Percentiles rank a stretch among this genome's conserved stretches.
Evolutionary conservation across 1,139 yeast genomes (phyloP).

Genomic region (Candida gigantensis): DNA sequence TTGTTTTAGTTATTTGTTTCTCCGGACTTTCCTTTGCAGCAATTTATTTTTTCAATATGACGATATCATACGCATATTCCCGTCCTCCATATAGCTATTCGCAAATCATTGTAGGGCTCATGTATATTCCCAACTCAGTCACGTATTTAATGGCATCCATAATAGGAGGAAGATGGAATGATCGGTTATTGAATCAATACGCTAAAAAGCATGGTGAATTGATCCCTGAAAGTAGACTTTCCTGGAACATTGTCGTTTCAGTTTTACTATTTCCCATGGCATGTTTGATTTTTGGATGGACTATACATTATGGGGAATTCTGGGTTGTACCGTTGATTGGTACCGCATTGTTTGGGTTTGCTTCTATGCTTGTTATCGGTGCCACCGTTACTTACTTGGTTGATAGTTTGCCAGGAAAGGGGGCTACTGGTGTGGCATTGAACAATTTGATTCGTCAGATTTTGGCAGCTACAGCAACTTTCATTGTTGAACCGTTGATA

Average conservation of each 20-base stretch:
- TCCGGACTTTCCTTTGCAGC: slow-evolving; percentile 70
- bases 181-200: slow-evolving; percentile 55
- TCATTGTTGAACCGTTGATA: slow-evolving; percentile 69
- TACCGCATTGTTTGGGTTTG: slow-evolving; percentile 77
- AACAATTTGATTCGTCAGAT: slow-evolving; percentile 74
- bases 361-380: slow-evolving; percentile 83
- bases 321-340: slow-evolving; percentile 83
- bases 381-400: slow-evolving; percentile 79
- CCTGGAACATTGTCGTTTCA: slow-evolving; percentile 72
- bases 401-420: slow-evolving; percentile 83
- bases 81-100: slow-evolving; percentile 68
- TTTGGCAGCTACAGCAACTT: slow-evolving; percentile 76
- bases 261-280: slow-evolving; percentile 64
- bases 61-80: slow-evolving; percentile 65
- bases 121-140: slow-evolving; percentile 81
- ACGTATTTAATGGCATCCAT: slow-evolving; percentile 74
- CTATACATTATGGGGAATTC: slow-evolving; percentile 60
- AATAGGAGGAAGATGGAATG: slow-evolving; percentile 81
- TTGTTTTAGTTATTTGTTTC: slow-evolving; percentile 60
- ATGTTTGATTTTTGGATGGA: slow-evolving; percentile 79
- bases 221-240: slow-evolving; percentile 77
- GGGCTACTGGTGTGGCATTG: slow-evolving; percentile 86
- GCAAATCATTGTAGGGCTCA: slow-evolving; percentile 66
- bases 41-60: slow-evolving; percentile 72
- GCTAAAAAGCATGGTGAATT: slow-evolving; percentile 60